Conservation (phyloP, 345 rosid species). For the Populus nigra region DNA sequence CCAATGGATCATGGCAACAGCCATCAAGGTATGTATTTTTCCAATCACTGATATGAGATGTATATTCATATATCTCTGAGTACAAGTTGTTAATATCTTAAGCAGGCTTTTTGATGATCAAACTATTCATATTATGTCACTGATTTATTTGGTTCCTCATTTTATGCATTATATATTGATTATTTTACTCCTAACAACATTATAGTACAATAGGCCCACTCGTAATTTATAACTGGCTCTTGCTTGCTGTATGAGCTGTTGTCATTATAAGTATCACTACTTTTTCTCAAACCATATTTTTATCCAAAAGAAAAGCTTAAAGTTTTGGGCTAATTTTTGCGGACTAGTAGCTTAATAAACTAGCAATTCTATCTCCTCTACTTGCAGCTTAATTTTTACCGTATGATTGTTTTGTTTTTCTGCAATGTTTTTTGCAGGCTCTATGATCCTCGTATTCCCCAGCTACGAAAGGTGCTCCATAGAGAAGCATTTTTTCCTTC, state of each 20-base stretch:
- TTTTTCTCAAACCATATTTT: neutral
- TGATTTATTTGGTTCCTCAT: neutral
- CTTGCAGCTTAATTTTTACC: neutral
- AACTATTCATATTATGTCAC: neutral
- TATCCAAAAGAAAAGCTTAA: neutral
- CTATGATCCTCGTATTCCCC: slow-evolving; percentile 85
- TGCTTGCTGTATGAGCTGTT: neutral
- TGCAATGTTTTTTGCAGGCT: slow-evolving; percentile 59
- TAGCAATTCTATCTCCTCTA: neutral
- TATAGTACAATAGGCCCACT: neutral
- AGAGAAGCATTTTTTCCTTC: slow-evolving; percentile 78
- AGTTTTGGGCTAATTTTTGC: neutral
- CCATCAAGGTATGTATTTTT: slow-evolving; percentile 65
- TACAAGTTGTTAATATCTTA: neutral
- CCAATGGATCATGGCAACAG: slow-evolving; percentile 81
- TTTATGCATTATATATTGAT: neutral
- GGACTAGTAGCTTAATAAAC: neutral
- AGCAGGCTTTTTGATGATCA: neutral
- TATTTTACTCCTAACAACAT: neutral
- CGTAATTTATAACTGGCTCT: too few relatives aligned
- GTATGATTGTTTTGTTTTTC: slow-evolving; percentile 11
- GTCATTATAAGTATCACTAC: neutral
- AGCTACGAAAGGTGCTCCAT: slow-evolving; percentile 59
- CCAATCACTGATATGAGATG: neutral
- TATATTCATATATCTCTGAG: neutral